Conservation (phyloP, 495 filamentous ascomycete species). For the Hyaloscypha hepaticicola region DNA sequence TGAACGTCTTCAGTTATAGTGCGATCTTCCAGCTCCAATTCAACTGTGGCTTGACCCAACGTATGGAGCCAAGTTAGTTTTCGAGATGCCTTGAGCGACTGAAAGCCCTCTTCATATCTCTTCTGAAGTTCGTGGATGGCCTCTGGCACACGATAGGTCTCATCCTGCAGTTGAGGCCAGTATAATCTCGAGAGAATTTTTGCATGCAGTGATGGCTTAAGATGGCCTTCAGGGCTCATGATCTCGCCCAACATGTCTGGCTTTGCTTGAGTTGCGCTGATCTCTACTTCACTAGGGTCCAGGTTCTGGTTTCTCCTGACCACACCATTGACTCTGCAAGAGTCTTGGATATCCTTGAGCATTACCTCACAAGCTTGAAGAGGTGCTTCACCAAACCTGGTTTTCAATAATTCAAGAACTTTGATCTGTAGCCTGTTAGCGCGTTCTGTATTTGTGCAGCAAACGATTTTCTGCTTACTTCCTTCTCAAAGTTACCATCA, state of each 20-base stretch:
- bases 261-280: slow-evolving; percentile 1
- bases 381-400: slow-evolving; percentile 80
- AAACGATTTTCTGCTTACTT: slow-evolving; percentile 38
- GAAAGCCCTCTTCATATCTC: slow-evolving; percentile 74
- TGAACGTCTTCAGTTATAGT: slow-evolving; percentile 68
- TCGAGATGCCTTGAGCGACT: slow-evolving; percentile 71
- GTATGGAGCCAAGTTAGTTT: slow-evolving; percentile 87
- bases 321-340: slow-evolving; percentile 62
- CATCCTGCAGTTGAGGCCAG: slow-evolving; percentile 83
- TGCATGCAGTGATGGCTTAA: slow-evolving; percentile 51
- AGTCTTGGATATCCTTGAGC: slow-evolving; percentile 91
- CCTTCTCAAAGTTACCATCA: slow-evolving; percentile 70
- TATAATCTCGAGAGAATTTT: slow-evolving; percentile 91
- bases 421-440: slow-evolving; percentile 32
- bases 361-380: slow-evolving; percentile 95
- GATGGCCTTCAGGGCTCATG: neutral
- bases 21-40: slow-evolving; percentile 81
- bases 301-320: slow-evolving; percentile 50
- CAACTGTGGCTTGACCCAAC: slow-evolving; percentile 75
- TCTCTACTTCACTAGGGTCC: slow-evolving; percentile 31
- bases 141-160: slow-evolving; percentile 69
- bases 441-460: neutral
- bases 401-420: slow-evolving; percentile 84
- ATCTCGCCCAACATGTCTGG: slow-evolving; percentile 3
- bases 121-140: slow-evolving; percentile 62